Evolutionary conservation across 176 grass and related monocot species (phyloP).

Genomic region (Dendrocalamus sinicus): DNA sequence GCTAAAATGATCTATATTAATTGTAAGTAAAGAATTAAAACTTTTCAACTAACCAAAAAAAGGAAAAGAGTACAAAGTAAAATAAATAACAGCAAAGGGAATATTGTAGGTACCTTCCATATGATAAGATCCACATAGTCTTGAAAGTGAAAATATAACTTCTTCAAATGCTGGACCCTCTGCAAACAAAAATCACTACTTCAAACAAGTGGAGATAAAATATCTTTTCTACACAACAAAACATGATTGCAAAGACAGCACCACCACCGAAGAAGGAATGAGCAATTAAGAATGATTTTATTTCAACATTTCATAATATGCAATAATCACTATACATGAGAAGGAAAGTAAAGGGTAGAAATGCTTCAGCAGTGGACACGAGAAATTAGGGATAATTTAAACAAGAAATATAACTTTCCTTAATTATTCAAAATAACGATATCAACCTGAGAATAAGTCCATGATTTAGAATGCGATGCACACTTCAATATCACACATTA

Average conservation of each 20-base stretch:
- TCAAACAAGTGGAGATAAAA: slow-evolving; percentile 1
- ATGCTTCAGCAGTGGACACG: background rate
- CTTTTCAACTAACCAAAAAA: slow-evolving; percentile 7
- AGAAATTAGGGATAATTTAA: slow-evolving; percentile 12
- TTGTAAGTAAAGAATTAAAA: slow-evolving; percentile 1
- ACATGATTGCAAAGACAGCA: background rate
- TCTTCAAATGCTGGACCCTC: slow-evolving; percentile 98
- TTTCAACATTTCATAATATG: slow-evolving; percentile 19
- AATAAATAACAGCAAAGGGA: slow-evolving; percentile 30
- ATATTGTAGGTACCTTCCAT: slow-evolving; percentile 72
- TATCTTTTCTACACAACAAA: slow-evolving; percentile 19
- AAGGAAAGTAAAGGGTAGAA: slow-evolving; percentile 16
- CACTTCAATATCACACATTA: slow-evolving; percentile 17
- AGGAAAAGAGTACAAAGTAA: slow-evolving; percentile 30
- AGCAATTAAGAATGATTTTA: slow-evolving; percentile 6
- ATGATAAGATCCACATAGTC: slow-evolving; percentile 96
- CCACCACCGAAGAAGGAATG: background rate
- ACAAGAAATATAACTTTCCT: background rate
- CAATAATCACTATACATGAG: background rate
- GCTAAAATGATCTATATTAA: slow-evolving; percentile 30
- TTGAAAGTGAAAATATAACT: slow-evolving; percentile 98
- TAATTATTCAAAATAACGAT: slow-evolving; percentile 22
- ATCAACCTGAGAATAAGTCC: background rate
- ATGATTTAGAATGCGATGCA: slow-evolving; percentile 2
- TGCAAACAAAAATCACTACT: slow-evolving; percentile 56